These are phyloP conservation scores for Pseudogymnoascus sp. DNA, from an alignment of 2,329 filamentous ascomycete genomes.

Conservation along the genomic window DNA sequence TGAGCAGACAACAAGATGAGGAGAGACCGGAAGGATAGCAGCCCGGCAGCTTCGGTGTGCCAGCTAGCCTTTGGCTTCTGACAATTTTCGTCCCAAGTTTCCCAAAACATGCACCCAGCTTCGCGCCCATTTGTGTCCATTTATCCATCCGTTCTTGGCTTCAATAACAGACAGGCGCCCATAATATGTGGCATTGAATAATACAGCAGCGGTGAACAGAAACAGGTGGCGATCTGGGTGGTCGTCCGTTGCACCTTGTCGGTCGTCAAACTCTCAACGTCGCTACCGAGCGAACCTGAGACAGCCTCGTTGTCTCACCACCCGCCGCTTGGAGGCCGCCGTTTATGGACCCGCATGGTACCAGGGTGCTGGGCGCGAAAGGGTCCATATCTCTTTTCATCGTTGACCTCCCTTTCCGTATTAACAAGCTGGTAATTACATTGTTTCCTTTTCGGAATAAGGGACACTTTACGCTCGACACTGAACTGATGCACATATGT, in stretches of 20 bases:
- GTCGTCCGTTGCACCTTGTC: neutral
- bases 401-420: neutral
- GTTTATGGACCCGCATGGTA: slow-evolving; percentile 45
- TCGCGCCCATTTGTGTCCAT: slow-evolving; percentile 1
- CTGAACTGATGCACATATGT: neutral
- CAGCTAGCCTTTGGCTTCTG: neutral
- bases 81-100: slow-evolving; percentile 7
- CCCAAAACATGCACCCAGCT: neutral
- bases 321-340: slow-evolving; percentile 57
- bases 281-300: slow-evolving; percentile 2
- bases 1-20: slow-evolving; percentile 3
- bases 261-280: slow-evolving; percentile 2
- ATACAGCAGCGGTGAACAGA: neutral
- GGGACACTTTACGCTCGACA: neutral
- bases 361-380: neutral
- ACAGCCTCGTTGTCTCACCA: neutral
- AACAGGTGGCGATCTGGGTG: neutral
- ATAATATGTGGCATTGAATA: neutral
- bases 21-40: neutral
- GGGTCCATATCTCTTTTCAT: neutral
- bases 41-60: neutral
- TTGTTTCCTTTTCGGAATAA: neutral
- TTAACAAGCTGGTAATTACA: neutral
- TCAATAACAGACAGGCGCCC: neutral
- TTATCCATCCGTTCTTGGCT: neutral